Base-by-base conservation (phyloP, 768 basidiomycete species). In the Lentinula raphanica region DNA sequence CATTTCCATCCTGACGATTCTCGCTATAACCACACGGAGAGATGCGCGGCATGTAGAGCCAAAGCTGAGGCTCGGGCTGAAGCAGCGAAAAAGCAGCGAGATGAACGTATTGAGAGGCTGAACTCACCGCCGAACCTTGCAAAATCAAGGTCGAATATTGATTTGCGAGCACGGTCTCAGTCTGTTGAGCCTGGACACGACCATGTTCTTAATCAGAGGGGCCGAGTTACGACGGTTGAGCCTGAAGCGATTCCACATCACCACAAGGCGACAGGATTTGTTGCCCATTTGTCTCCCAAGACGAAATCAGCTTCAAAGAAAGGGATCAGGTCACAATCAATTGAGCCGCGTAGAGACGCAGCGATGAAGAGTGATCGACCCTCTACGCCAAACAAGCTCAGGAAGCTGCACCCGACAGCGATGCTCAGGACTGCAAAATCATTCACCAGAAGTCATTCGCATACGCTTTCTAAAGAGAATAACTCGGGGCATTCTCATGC, bases 1-100 rank as follows among this genome's bases (percentile, higher is more conserved):
- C 51, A 53, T 53, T 53, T 53, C 36, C 51, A 53, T 27, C 51
- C 51, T 15, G 51, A 53, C 23, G 51, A 53, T 53, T 21, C 21
- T 15, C 51, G 51, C 6, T 53, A 38, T 28, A 53, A 8, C 3
- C 36, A 53, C 39, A 25, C 21, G 13, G 51, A 53, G 36, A 53
- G 51, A 39, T 53, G 51, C 39, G 51, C 51, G 36, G 51, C 51
- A 3, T 53, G 51, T 39, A 53, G 32, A n/a, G 51, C 51, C 7
- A 53, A 39, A 36, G 51, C 38, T 5, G 49, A 51, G 11, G 49
- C 49, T 12, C 31, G n/a, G 12, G 49, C 6, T 3, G 51, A 32
- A 17, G 51, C 51, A 21, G 51, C 36, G 23, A n/a, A 31, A 5
- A 23, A 27, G 27, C 36, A 38, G 9, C 32, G 51, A 25, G 51